Percentiles rank a stretch among this genome's conserved stretches.
Conservation (phyloP, 2,329 filamentous ascomycete species). For the Cercospora nicotianae region DNA sequence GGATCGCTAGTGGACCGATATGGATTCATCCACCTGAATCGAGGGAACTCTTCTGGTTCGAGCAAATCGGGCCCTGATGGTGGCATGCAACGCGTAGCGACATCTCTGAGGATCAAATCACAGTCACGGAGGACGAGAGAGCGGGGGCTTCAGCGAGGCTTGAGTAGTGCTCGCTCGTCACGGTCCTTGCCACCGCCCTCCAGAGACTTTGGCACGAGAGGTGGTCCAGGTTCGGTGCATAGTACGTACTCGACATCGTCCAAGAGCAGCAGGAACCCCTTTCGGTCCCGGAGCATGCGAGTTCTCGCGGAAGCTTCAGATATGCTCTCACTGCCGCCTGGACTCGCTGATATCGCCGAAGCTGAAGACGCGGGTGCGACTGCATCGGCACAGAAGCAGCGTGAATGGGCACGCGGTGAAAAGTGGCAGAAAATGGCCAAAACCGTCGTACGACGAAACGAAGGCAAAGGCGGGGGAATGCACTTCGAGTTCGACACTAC, state of each 20-base stretch:
- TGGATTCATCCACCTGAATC: conserved; percentile 59
- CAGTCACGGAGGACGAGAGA: conserved; percentile 52
- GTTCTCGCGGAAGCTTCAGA: conserved; percentile 61
- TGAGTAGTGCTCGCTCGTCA: conserved; percentile 50
- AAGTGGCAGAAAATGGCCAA: conserved; percentile 69
- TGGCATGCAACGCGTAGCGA: conserved; percentile 59
- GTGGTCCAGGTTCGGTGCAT: conserved; percentile 43
- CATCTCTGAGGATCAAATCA: conserved; percentile 57
- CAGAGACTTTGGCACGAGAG: conserved; percentile 32
- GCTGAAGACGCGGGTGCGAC: conserved; percentile 50
- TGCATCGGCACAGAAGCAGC: conserved; percentile 54
- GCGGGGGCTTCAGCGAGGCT: conserved; percentile 52
- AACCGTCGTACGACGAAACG: conserved; percentile 36
- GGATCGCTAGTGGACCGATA: conserved; percentile 63
- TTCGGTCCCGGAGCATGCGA: conserved; percentile 55
- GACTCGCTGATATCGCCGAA: conserved; percentile 50
- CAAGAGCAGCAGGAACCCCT: conserved; percentile 39
- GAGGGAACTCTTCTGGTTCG: conserved; percentile 37
- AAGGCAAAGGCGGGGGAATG: conserved; percentile 58
- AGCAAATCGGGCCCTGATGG: conserved; percentile 8
- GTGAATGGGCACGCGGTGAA: conserved; percentile 62
- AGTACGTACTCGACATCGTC: conserved; percentile 42
- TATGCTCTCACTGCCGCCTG: conserved; percentile 63
- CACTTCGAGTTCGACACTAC: conserved; percentile 76
- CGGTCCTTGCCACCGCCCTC: conserved; percentile 37